Evolutionary conservation across 2,329 filamentous ascomycete species (phyloP), one percentile per base, ranked within the genome.

Genomic region (Ceratocystis papillata): DNA sequence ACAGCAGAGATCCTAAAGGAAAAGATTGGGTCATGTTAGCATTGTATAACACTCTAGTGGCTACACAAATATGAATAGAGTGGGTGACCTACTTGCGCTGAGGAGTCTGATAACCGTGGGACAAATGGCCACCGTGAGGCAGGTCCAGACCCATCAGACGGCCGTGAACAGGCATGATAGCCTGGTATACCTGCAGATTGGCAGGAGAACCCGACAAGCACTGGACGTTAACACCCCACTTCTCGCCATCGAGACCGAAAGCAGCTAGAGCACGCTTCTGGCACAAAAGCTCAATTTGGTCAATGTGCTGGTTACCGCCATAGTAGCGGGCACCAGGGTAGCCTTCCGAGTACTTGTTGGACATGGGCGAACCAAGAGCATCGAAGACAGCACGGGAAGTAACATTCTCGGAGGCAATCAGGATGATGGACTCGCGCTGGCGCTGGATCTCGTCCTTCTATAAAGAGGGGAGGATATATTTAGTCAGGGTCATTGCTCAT

Each of bases 161-260:
- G 71, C 96, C 94, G 78, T 97, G 93, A 67, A 90, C 87, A 75
- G 89, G 90, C 84, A 97, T 95, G 74, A 99, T 85, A 72, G 94
- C 94, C 81, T 96, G 92, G 82, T 97, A 99, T 72, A 95, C 91
- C 82, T 97, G 91, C 71, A 99, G 81, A 79, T 99, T 99, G 80
- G 94, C 94, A 72, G 94, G 94, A 77, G 87, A 92, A 73, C 94
- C 94, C 74, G 86, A 90, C 74, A 96, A 80, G 77, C 89, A 91
- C 81, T 99, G 94, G 68, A 99, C 94, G 75, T 99, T 99, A 79
- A 99, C 94, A 76, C 94, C 94, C 94, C 94, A 99, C 81, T 95
- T 91, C 71, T 86, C 84, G 20, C 87, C 75, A 78, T 95, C 89
- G 71, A 96, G 79, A 75, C 90, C 84, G 82, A 97, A 99, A 67